phyloP scores from a whole-genome alignment of 495 filamentous ascomycete species.

The Pseudevernia furfuracea region DNA sequence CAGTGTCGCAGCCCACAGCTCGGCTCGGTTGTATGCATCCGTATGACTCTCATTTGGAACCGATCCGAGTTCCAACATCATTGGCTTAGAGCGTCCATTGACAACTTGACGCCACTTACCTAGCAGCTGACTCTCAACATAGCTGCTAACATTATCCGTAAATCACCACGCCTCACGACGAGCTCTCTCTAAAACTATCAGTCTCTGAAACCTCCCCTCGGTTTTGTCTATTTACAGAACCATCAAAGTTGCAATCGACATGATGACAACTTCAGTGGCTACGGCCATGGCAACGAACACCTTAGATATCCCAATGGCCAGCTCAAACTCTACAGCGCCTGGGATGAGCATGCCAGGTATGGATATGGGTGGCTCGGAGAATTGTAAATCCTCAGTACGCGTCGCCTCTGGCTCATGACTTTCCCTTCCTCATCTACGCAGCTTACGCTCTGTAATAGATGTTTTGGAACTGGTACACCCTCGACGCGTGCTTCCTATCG shows the following conservation, averaged over 20 bases:
- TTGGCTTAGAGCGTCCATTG: too few species aligned
- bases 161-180: background rate
- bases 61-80: too few species aligned
- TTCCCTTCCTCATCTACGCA: background rate
- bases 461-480: slow-evolving; percentile 71
- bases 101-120: too few species aligned
- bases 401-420: background rate
- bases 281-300: background rate
- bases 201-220: background rate
- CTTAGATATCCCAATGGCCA: background rate
- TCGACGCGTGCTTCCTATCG: slow-evolving; percentile 62
- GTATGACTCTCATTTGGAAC: background rate
- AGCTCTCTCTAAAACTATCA: background rate
- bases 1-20: too few species aligned
- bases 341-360: background rate
- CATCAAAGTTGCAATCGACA: background rate
- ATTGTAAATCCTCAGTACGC: background rate
- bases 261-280: background rate
- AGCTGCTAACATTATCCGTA: too few species aligned
- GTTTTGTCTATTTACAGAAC: too few species aligned
- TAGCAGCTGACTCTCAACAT: too few species aligned
- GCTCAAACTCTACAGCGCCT: background rate
- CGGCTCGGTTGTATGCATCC: background rate
- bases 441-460: slow-evolving; percentile 32
- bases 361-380: background rate